phyloP scores from a whole-genome alignment of 352 stramenopile species.

The Phytophthora cactorum region DNA sequence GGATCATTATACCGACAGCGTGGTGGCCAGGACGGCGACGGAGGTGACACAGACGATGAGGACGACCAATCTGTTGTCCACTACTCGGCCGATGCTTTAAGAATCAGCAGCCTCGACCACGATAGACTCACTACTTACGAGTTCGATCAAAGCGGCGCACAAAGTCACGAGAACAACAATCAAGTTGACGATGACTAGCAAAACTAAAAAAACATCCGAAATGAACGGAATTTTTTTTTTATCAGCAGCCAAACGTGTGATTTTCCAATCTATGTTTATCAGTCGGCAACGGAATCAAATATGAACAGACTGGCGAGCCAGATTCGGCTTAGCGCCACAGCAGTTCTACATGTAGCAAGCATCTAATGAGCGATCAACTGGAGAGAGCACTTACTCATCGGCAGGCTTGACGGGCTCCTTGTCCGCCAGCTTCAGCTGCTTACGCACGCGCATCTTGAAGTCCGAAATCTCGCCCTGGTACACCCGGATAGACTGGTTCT shows the following conservation, averaged over 20 bases:
- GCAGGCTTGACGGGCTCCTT: slow-evolving; percentile 44
- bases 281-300: slow-evolving; percentile 33
- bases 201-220: neutral
- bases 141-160: no score
- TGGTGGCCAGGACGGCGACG: neutral
- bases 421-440: slow-evolving; percentile 83
- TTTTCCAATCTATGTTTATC: slow-evolving; percentile 38
- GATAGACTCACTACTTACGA: neutral
- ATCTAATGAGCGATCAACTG: slow-evolving; percentile 37
- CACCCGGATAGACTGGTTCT: slow-evolving; percentile 95
- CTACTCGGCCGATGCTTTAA: neutral
- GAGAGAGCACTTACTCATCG: slow-evolving; percentile 31
- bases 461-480: slow-evolving; percentile 98
- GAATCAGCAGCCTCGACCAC: slow-evolving; percentile 6
- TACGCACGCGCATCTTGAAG: slow-evolving; percentile 96
- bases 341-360: slow-evolving; percentile 35
- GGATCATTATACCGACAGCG: neutral
- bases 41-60: slow-evolving; percentile 23
- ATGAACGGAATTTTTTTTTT: no score
- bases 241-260: slow-evolving; percentile 31
- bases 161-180: slow-evolving; percentile 31
- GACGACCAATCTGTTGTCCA: slow-evolving; percentile 10
- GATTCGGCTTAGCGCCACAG: slow-evolving; percentile 1
- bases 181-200: slow-evolving; percentile 33
- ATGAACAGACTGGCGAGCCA: slow-evolving; percentile 28